Conservation (phyloP, 805 yeast species). For the Candida arabinofermentans region DNA sequence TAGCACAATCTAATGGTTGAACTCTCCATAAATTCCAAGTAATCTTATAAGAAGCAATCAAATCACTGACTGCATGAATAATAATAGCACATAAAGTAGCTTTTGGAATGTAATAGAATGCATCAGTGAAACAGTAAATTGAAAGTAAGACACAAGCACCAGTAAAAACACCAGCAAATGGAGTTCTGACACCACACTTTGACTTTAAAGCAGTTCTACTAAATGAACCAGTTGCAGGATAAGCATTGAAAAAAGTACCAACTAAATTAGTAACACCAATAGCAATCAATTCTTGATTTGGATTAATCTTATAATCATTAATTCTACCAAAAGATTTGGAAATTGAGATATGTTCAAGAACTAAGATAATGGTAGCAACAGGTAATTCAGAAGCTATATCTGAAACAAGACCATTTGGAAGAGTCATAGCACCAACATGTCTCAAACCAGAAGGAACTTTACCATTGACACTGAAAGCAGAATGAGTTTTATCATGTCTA, state of each 20-base stretch:
- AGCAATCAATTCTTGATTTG: constrained; percentile 92
- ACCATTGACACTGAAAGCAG: constrained; percentile 62
- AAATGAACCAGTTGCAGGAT: constrained; percentile 95
- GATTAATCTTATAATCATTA: constrained; percentile 84
- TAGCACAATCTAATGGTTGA: constrained; percentile 68
- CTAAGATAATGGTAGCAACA: constrained; percentile 74
- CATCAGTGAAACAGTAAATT: constrained; percentile 73
- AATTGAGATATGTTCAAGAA: constrained; percentile 90
- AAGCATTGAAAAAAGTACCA: constrained; percentile 90
- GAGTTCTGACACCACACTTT: constrained; percentile 93
- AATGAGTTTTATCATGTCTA: constrained; percentile 35
- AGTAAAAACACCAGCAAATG: constrained; percentile 86
- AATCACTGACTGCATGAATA: constrained; percentile 89
- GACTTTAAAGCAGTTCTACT: constrained; percentile 92
- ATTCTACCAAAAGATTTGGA: constrained; percentile 90
- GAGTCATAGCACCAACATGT: constrained; percentile 67
- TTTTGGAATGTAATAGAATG: constrained; percentile 87
- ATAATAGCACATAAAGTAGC: constrained; percentile 85
- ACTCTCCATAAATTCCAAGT: constrained; percentile 69
- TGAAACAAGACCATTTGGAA: constrained; percentile 55
- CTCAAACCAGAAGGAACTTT: constrained; percentile 77
- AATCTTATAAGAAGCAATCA: constrained; percentile 65
- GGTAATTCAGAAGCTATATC: constrained; percentile 77
- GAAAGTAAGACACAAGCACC: constrained; percentile 88
- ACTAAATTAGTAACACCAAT: constrained; percentile 88